A percentile compares a stretch with the other conserved stretches of the same genome.
phyloP scores from a whole-genome alignment of 371 early-diverging fungal genomes.

The Mucor piriformis region DNA sequence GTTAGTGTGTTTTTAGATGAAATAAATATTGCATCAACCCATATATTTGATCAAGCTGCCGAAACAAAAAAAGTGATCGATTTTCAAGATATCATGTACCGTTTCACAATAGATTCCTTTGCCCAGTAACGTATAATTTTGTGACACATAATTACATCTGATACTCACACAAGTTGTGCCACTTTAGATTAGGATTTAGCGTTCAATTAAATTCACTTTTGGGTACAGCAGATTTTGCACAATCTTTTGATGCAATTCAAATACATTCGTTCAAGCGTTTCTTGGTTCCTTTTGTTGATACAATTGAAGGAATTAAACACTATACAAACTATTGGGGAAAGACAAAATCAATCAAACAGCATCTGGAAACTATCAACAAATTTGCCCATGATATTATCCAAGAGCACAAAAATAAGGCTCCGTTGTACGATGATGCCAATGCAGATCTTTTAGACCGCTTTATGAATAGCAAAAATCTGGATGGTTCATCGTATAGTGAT shows the following conservation, averaged over 20 bases:
- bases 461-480: constrained; percentile 56
- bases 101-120: constrained; percentile 61
- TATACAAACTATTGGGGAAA: background rate
- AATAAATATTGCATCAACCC: constrained; percentile 32
- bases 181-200: constrained; percentile 48
- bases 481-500: constrained; percentile 54
- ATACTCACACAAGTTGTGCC: background rate
- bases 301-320: constrained; percentile 1
- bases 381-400: constrained; percentile 52
- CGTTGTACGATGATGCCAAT: constrained; percentile 10
- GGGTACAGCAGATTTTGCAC: constrained; percentile 54
- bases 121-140: background rate
- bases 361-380: constrained; percentile 42
- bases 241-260: constrained; percentile 59
- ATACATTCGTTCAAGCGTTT: constrained; percentile 32
- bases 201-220: constrained; percentile 36
- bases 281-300: constrained; percentile 26
- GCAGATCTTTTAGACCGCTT: constrained; percentile 63
- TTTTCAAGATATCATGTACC: constrained; percentile 53
- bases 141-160: background rate
- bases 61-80: constrained; percentile 35
- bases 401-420: constrained; percentile 31
- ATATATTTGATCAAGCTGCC: constrained; percentile 42
- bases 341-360: constrained; percentile 34
- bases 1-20: constrained; percentile 56